Evolutionary conservation across 2,329 filamentous ascomycete genomes (phyloP).

Genomic region (Botrytis sinoallii): DNA sequence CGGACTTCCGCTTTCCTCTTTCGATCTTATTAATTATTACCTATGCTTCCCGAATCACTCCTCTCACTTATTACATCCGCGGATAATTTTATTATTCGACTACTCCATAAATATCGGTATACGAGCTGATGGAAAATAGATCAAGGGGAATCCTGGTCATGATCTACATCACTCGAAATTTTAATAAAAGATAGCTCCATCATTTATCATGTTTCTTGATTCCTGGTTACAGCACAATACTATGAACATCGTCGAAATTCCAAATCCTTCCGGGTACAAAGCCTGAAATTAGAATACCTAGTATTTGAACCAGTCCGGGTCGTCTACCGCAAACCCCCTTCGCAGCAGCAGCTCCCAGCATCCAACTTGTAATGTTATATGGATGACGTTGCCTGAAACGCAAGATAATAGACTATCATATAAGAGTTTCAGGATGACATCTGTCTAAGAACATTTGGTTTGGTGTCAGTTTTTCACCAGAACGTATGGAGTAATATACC

Average conservation of each 20-base stretch:
- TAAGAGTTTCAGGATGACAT: not conserved
- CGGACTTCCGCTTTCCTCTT: not conserved
- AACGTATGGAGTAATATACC: not conserved
- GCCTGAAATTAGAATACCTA: not conserved
- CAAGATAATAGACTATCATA: not conserved
- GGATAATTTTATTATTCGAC: not conserved
- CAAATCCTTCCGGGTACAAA: not conserved
- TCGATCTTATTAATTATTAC: not conserved
- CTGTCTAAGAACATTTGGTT: not conserved
- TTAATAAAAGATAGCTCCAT: not conserved
- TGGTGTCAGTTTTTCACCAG: not conserved
- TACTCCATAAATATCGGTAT: not conserved
- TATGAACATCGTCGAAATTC: not conserved
- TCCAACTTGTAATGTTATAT: not conserved
- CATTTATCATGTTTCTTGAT: not conserved
- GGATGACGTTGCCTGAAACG: constrained; percentile 3
- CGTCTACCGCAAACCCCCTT: not conserved
- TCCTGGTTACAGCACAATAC: not conserved
- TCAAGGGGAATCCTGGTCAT: not conserved
- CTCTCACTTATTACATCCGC: not conserved
- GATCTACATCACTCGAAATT: not conserved
- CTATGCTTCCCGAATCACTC: not conserved
- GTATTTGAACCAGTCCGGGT: not conserved
- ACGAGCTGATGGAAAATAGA: not conserved
- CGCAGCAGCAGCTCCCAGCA: not conserved